Percentiles rank a stretch among this genome's conserved stretches.
Evolutionary conservation across 1,284 basidiomycete species (phyloP).

Genomic region (Malassezia pachydermatis): DNA sequence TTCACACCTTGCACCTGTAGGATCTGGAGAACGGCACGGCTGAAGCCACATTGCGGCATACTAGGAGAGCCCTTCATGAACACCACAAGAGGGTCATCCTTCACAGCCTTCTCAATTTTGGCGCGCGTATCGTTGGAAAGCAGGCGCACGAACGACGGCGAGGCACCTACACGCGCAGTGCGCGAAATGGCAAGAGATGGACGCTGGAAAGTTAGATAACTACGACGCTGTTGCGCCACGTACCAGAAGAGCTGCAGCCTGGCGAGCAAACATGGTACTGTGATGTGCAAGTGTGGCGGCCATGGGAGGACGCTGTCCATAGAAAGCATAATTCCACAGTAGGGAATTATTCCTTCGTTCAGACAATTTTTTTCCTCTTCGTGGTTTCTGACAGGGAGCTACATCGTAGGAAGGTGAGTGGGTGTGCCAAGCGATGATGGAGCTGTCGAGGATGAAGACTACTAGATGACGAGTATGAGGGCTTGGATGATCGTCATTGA

Average conservation of each 20-base stretch:
- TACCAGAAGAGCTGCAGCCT: slow-evolving; percentile 12
- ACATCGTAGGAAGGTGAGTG: slow-evolving; percentile 3
- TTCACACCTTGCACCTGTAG: slow-evolving; percentile 79
- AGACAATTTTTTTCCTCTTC: slow-evolving; percentile 1
- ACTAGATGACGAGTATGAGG: slow-evolving; percentile 45
- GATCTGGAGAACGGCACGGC: slow-evolving; percentile 80
- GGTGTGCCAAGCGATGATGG: slow-evolving; percentile 23
- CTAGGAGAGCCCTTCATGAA: slow-evolving; percentile 85
- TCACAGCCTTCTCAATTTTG: slow-evolving; percentile 54
- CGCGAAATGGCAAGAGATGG: slow-evolving; percentile 1
- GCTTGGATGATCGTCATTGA: slow-evolving; percentile 15
- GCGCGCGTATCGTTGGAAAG: slow-evolving; percentile 51
- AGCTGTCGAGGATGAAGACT: slow-evolving; percentile 26
- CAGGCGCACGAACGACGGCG: slow-evolving; percentile 28
- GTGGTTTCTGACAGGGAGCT: not conserved
- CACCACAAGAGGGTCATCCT: slow-evolving; percentile 65
- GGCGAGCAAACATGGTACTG: slow-evolving; percentile 16
- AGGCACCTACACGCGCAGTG: not conserved
- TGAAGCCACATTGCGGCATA: slow-evolving; percentile 74
- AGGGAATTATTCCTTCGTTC: no score
- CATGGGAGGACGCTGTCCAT: no score
- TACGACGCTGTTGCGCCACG: no score
- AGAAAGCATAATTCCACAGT: no score
- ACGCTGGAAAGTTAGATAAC: slow-evolving; percentile 2
- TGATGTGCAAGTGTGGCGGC: no score